Conservation (phyloP, 345 rosid genomes). For the Conringia planisiliqua region DNA sequence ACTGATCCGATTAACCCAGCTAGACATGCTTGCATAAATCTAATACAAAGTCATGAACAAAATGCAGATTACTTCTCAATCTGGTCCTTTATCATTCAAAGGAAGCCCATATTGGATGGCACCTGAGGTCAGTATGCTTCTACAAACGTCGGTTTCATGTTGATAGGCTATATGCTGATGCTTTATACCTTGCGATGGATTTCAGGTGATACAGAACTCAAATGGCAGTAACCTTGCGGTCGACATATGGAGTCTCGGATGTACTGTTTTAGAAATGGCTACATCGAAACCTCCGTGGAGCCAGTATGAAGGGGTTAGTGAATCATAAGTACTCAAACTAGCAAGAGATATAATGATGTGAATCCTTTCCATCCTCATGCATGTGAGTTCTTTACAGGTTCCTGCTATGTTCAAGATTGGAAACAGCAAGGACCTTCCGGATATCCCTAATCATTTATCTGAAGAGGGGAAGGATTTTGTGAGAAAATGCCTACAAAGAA, state of each 20-base stretch:
- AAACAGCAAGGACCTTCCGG: conserved; percentile 83
- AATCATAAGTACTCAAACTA: neutral
- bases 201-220: conserved; percentile 68
- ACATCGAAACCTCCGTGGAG: conserved; percentile 88
- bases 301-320: conserved; percentile 82
- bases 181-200: neutral
- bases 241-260: conserved; percentile 92
- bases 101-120: conserved; percentile 98
- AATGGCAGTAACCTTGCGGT: conserved; percentile 76
- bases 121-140: conserved; percentile 59
- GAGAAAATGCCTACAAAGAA: conserved; percentile 61
- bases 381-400: conserved; percentile 37
- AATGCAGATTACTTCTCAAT: conserved; percentile 76
- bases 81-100: conserved; percentile 71
- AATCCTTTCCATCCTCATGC: neutral
- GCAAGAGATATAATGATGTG: neutral
- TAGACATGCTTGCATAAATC: neutral
- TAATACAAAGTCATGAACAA: conserved; percentile 26
- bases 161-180: conserved; percentile 13
- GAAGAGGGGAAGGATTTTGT: conserved; percentile 80
- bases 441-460: conserved; percentile 70
- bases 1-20: neutral
- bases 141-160: neutral
- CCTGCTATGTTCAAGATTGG: conserved; percentile 91
- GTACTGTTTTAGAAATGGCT: conserved; percentile 90